Conservation (phyloP, 768 basidiomycete genomes). For the Plicaturopsis crispa region DNA sequence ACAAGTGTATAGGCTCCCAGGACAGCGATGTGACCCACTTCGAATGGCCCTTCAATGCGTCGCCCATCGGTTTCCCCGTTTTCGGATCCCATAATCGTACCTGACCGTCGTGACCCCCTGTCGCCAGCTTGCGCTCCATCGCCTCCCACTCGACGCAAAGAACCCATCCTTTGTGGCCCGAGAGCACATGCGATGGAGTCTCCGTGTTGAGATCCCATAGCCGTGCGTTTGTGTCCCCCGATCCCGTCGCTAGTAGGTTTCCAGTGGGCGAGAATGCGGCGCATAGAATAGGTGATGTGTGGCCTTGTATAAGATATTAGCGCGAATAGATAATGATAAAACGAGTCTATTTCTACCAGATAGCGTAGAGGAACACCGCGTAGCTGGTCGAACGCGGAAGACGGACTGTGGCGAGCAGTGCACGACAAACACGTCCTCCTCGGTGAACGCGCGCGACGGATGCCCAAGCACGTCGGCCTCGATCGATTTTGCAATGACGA, state of each 20-base stretch:
- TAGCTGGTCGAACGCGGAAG: constrained; percentile 89
- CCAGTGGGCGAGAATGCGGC: constrained; percentile 96
- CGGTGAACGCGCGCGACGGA: constrained; percentile 62
- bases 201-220: constrained; percentile 95
- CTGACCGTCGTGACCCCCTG: constrained; percentile 93
- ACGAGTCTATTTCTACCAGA: constrained; percentile 44
- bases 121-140: constrained; percentile 82
- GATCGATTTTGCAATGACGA: constrained; percentile 81
- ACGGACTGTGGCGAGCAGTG: constrained; percentile 94
- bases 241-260: constrained; percentile 84
- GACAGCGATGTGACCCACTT: constrained; percentile 95
- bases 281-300: constrained; percentile 88
- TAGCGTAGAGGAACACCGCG: constrained; percentile 88
- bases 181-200: constrained; percentile 78
- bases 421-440: constrained; percentile 83
- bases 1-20: constrained; percentile 97
- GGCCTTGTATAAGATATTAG: constrained; percentile 41
- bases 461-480: constrained; percentile 73
- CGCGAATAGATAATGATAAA: background rate
- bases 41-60: constrained; percentile 85
- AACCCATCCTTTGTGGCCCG: constrained; percentile 94
- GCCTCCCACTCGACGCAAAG: constrained; percentile 97
- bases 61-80: constrained; percentile 81
- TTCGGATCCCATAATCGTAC: constrained; percentile 91
- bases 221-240: constrained; percentile 88